These are phyloP conservation scores for Colletotrichum eremochloae DNA, from an alignment of 2,329 filamentous ascomycete genomes.

Conservation along the genomic window DNA sequence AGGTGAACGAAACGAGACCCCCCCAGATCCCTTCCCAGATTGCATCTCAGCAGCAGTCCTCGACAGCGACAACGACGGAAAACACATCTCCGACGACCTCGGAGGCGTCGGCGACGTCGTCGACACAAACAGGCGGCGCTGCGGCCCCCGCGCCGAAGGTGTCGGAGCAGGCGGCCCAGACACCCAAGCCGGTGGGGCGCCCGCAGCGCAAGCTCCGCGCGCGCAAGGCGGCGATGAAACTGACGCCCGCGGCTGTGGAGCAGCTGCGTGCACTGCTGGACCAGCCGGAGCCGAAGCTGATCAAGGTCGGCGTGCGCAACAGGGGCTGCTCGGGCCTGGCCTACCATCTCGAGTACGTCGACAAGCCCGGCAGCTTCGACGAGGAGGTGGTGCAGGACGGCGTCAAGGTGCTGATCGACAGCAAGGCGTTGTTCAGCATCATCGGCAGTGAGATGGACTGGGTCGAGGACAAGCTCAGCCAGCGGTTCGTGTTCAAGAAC, in stretches of 20 bases:
- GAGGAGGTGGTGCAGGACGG: conserved; percentile 96
- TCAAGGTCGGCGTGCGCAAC: conserved; percentile 94
- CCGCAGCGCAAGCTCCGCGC: conserved; percentile 70
- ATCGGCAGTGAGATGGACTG: conserved; percentile 99
- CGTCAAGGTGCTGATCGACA: conserved; percentile 95
- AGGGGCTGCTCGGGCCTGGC: conserved; percentile 93
- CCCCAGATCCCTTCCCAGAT: conserved; percentile 49
- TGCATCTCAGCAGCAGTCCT: conserved; percentile 32
- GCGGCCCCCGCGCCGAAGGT: not conserved
- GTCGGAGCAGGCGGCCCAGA: conserved; percentile 42
- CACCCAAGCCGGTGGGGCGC: conserved; percentile 56
- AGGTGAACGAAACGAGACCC: conserved; percentile 66
- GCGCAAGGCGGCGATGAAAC: conserved; percentile 90
- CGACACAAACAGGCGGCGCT: not conserved
- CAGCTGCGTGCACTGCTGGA: conserved; percentile 84
- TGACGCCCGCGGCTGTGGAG: conserved; percentile 83
- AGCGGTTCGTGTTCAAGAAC: conserved; percentile 94
- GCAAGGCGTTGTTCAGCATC: conserved; percentile 97
- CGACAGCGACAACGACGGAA: conserved; percentile 35
- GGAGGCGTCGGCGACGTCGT: conserved; percentile 6
- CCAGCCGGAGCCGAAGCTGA: conserved; percentile 90
- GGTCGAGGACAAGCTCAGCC: conserved; percentile 94
- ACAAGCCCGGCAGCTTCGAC: conserved; percentile 89
- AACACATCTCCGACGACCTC: conserved; percentile 29
- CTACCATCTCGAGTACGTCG: conserved; percentile 95